phyloP scores from a whole-genome alignment of 2,329 filamentous ascomycete genomes.

The Venturia aucupariae region DNA sequence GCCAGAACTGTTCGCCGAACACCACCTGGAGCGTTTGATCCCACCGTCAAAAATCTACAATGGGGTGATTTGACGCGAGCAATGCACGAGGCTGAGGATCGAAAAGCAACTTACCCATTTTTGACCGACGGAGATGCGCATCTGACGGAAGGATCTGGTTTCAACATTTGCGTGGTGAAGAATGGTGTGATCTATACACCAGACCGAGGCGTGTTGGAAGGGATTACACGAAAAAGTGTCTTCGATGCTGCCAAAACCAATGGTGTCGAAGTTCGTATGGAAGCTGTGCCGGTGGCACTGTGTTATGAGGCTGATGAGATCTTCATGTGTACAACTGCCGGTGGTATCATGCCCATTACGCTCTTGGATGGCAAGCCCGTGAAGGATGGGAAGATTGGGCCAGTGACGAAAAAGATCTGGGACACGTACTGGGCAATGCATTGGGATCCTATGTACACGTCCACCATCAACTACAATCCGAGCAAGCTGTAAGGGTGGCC shows the following conservation, averaged over 20 bases:
- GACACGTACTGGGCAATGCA: conserved; percentile 44
- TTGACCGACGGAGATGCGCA: conserved; percentile 42
- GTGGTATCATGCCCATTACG: conserved; percentile 45
- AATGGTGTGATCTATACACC: conserved; percentile 38
- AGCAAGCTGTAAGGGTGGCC: not conserved
- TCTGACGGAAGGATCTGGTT: conserved; percentile 42
- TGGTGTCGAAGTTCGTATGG: conserved; percentile 29
- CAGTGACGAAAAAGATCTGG: conserved; percentile 41
- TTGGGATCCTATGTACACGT: conserved; percentile 30
- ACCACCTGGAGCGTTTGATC: conserved; percentile 40
- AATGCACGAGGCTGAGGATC: conserved; percentile 39
- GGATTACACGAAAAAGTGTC: conserved; percentile 42
- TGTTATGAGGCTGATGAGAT: conserved; percentile 40
- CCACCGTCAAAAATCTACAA: conserved; percentile 44
- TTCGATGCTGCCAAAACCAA: conserved; percentile 32
- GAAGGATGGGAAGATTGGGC: conserved; percentile 35
- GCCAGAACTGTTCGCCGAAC: conserved; percentile 37
- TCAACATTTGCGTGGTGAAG: conserved; percentile 41
- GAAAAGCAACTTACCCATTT: conserved; percentile 40
- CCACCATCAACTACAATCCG: conserved; percentile 24
- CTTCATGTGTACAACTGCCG: conserved; percentile 45
- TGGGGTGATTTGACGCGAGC: conserved; percentile 41
- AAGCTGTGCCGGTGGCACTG: conserved; percentile 34
- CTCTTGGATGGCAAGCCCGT: conserved; percentile 35
- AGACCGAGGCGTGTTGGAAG: conserved; percentile 39